Evolutionary conservation across 352 stramenopile genomes (phyloP).

Genomic region (Phytophthora tentaculata): DNA sequence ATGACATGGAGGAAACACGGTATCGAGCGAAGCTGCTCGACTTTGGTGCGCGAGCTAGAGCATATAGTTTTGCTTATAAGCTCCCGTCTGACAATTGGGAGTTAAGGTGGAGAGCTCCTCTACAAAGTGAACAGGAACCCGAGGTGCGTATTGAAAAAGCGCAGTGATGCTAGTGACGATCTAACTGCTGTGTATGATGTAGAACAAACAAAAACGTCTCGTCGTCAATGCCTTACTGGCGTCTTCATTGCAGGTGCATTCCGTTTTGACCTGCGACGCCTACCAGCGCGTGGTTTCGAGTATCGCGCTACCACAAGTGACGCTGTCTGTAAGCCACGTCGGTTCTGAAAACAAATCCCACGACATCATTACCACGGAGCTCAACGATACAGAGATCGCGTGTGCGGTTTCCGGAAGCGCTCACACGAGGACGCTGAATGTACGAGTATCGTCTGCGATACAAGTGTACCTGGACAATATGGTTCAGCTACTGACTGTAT

Average conservation of each 20-base stretch:
- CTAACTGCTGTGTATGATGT: conserved; percentile 17
- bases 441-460: conserved; percentile 49
- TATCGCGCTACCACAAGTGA: conserved; percentile 43
- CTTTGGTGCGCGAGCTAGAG: conserved; percentile 40
- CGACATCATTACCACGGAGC: conserved; percentile 63
- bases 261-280: conserved; percentile 42
- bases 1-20: conserved; percentile 54
- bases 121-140: conserved; percentile 60
- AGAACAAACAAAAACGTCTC: conserved; percentile 72
- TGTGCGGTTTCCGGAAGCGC: conserved; percentile 35
- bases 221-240: conserved; percentile 73
- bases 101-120: conserved; percentile 70
- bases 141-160: conserved; percentile 42
- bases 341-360: conserved; percentile 51
- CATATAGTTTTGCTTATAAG: conserved; percentile 37
- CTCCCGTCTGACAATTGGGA: conserved; percentile 79
- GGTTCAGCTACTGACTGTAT: conserved; percentile 70
- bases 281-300: conserved; percentile 49
- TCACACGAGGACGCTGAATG: conserved; percentile 27
- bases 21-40: conserved; percentile 54
- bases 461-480: conserved; percentile 80
- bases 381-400: conserved; percentile 51
- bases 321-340: conserved; percentile 49
- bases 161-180: conserved; percentile 1
- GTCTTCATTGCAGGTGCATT: conserved; percentile 70